phyloP scores from a whole-genome alignment of 345 rosid species.

The Dimocarpus longan region DNA sequence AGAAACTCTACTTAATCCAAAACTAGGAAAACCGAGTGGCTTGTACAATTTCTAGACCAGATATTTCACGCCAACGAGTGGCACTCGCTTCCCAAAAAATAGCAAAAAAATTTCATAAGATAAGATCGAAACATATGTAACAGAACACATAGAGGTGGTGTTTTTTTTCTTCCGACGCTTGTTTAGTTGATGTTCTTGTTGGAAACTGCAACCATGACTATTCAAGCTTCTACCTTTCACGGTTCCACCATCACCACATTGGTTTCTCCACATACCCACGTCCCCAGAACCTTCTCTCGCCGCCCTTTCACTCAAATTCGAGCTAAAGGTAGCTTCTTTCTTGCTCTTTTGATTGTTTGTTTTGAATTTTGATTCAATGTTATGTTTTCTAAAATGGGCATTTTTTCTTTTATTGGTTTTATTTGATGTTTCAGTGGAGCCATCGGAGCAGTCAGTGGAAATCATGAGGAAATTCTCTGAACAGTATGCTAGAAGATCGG shows the following conservation, averaged over 20 bases:
- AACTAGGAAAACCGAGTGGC: background rate
- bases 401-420: background rate
- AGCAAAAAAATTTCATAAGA: background rate
- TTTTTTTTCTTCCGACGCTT: background rate
- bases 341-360: background rate
- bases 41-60: background rate
- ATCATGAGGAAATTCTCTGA: constrained; percentile 98
- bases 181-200: constrained; percentile 14
- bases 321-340: constrained; percentile 43
- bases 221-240: constrained; percentile 52
- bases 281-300: constrained; percentile 27
- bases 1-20: background rate
- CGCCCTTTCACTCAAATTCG: constrained; percentile 44
- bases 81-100: background rate
- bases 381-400: background rate
- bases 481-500: constrained; percentile 94
- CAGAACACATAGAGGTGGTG: background rate
- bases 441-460: constrained; percentile 85
- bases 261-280: constrained; percentile 30
- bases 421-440: constrained; percentile 56
- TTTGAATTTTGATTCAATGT: background rate
- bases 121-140: constrained; percentile 1
- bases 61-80: constrained; percentile 25
- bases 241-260: constrained; percentile 45
- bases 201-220: constrained; percentile 36